Conservation (phyloP, 352 stramenopile species). For the Pythium rhizo-oryzae region DNA sequence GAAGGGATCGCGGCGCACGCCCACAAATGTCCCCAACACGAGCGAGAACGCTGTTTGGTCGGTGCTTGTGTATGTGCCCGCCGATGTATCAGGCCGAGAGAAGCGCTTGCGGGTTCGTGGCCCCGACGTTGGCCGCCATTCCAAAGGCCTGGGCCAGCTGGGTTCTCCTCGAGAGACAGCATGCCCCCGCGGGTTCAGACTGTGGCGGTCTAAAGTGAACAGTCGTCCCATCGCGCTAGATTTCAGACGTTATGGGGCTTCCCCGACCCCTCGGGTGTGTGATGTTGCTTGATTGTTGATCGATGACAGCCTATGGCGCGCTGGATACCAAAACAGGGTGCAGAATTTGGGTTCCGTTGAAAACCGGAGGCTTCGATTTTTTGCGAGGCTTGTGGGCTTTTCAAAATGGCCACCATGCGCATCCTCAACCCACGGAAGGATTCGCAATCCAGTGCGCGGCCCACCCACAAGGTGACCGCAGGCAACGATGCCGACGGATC, state of each 20-base stretch:
- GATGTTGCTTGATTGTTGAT: conserved; percentile 2
- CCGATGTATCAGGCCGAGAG: background rate
- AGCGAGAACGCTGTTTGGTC: background rate
- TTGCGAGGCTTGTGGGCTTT: no score
- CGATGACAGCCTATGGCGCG: background rate
- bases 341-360: background rate
- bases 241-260: background rate
- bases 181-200: background rate
- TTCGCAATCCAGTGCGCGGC: background rate
- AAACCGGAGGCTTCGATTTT: background rate
- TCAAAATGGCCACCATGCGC: background rate
- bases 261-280: background rate
- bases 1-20: background rate
- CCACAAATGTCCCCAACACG: background rate
- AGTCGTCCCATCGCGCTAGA: background rate
- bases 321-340: background rate
- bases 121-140: background rate
- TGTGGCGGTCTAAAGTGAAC: conserved; percentile 1
- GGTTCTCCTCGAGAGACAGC: conserved; percentile 4
- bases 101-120: background rate
- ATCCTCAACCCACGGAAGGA: conserved; percentile 2
- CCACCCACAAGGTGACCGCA: background rate
- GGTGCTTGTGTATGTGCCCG: background rate
- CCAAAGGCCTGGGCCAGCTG: background rate
- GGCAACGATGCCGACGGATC: background rate